Base-by-base conservation (phyloP, 2,329 filamentous ascomycete genomes). In the Clonostachys chloroleuca region DNA sequence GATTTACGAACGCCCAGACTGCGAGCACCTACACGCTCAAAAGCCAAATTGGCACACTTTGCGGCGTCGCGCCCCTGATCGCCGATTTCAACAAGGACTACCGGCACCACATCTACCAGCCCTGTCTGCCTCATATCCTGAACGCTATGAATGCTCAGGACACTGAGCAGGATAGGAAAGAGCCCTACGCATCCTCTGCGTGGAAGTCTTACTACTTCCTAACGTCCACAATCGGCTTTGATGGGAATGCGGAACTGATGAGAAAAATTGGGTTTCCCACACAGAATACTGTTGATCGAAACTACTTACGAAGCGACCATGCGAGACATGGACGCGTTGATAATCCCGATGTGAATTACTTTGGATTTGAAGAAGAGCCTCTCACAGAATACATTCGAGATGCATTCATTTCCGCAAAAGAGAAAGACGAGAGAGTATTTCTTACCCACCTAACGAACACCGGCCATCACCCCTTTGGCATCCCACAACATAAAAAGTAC, bases 391-490 rank as follows among this genome's bases (percentile, higher is more conserved):
- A 71, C 42, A 56, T 62, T 43, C 57, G 52, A 40, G 66, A 70
- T 41, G 49, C 62, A 12, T 61, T 67, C 45, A 51, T 51, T 16
- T 47, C 54, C 5, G 58, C 62, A 14, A 54, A 60, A 44, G 48
- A 51, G 35, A 57, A 57, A 13, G 56, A 61, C 42, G 53, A 61
- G 45, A 57, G 63, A 13, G 54, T 67, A n/a, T 67, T 64, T 47
- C 47, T 67, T 34, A 60, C 60, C 12, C 63, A 67, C 50, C 52
- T 67, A 34, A 67, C 64, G 13, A 63, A 59, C 47, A 58, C 61
- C 12, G 66, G 62, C 2, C 70, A 75, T 51, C 72, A 75, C 52
- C 67, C 69, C 0, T 74, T 69, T 66, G 58, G 52, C 14, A 58
- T 60, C 6, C 70, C 69, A 3, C 62, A 46, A 6, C 46, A 56